Evolutionary conservation across 2,329 filamentous ascomycete species (phyloP).

Genomic region (Colletotrichum viniferum): DNA sequence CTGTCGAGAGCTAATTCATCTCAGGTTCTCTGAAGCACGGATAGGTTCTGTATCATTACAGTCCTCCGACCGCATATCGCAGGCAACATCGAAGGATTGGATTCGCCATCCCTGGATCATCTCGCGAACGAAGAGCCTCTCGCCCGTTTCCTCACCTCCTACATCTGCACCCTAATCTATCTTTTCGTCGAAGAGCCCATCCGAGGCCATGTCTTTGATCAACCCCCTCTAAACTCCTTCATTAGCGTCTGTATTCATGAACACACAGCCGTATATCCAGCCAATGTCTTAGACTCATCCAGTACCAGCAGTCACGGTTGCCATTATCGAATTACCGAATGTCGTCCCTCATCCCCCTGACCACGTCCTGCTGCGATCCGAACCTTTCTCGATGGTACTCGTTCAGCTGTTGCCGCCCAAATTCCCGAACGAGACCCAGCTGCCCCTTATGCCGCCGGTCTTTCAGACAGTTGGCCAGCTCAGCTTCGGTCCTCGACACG

Average conservation of each 20-base stretch:
- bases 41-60: background rate
- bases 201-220: background rate
- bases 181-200: background rate
- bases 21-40: background rate
- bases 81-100: background rate
- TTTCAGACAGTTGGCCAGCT: slow-evolving; percentile 27
- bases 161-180: background rate
- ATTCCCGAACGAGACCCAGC: slow-evolving; percentile 33
- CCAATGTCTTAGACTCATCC: background rate
- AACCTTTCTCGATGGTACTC: slow-evolving; percentile 12
- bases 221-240: background rate
- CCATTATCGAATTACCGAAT: background rate
- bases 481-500: slow-evolving; percentile 25
- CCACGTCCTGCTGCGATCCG: slow-evolving; percentile 18
- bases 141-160: background rate
- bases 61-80: background rate
- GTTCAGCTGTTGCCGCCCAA: slow-evolving; percentile 27
- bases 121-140: background rate
- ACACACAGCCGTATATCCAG: background rate
- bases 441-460: slow-evolving; percentile 29
- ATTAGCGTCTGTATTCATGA: background rate
- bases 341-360: slow-evolving; percentile 17
- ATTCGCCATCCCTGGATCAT: background rate
- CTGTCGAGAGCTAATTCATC: background rate
- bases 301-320: background rate